Evolutionary conservation across 2,329 filamentous ascomycete species (phyloP).

Genomic region (Penicillium sp.): DNA sequence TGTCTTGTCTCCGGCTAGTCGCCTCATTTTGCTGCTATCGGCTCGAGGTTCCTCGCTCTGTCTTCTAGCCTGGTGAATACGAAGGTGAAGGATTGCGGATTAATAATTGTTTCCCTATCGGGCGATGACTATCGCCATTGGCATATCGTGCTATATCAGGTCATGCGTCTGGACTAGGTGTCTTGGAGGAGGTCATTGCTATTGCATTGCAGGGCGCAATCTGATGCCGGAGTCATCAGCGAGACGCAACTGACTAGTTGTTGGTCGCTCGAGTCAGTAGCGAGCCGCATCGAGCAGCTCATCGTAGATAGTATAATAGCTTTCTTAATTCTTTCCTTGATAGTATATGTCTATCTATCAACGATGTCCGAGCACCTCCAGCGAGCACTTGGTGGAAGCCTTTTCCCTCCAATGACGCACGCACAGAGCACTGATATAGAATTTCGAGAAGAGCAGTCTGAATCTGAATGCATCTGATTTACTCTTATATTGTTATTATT

Average conservation of each 20-base stretch:
- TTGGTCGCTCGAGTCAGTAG: neutral
- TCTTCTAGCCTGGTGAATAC: neutral
- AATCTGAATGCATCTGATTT: too few species aligned
- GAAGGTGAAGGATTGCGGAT: neutral
- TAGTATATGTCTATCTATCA: too few species aligned
- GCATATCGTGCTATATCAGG: neutral
- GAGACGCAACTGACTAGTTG: neutral
- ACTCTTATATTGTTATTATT: too few species aligned
- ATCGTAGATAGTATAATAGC: too few species aligned
- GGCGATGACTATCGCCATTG: neutral
- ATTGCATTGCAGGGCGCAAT: neutral
- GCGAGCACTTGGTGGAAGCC: too few species aligned
- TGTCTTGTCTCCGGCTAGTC: neutral
- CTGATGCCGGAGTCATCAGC: neutral
- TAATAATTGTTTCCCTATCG: neutral
- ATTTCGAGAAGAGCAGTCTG: too few species aligned
- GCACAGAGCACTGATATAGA: too few species aligned
- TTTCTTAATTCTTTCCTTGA: too few species aligned
- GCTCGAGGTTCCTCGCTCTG: neutral
- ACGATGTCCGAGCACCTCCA: too few species aligned
- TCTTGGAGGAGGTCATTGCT: neutral
- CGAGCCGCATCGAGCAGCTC: neutral
- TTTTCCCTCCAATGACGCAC: too few species aligned
- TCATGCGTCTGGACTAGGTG: neutral
- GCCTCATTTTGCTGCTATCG: neutral